Evolutionary conservation across 1,284 basidiomycete genomes (phyloP), one percentile per base, ranked within the genome.

Genomic region (Sparassis latifolia): DNA sequence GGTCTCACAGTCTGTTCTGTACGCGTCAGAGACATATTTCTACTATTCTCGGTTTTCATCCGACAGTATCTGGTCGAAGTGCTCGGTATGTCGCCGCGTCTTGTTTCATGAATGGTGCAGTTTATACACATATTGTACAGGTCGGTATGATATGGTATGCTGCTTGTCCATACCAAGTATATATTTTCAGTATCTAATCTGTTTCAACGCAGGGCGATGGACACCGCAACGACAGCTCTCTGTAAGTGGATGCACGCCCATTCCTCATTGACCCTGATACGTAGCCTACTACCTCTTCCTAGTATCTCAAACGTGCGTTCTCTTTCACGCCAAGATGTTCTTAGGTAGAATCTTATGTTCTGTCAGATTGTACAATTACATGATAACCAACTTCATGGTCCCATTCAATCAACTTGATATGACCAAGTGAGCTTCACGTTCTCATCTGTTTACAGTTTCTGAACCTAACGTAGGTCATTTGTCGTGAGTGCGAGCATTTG

Each of bases 1-100:
- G 40, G 9, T 4, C 7, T 2, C 4, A 29, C n/a, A 30, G 35
- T 6, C 35, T 37, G 35, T 37, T 6, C 35, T 37, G 35, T 20
- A 6, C 42, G 2, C 3, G 31, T n/a, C 56, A 73, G 71, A 73
- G 55, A 62, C 63, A 3, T 74, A 73, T 55, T 61, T 73, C 10
- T 74, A 72, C 55, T 70, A 62, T 50, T 63, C 69, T 20, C 64
- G 66, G 12, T 73, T 65, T 44, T 67, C 71, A 0, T 61, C 49
- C 4, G 71, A 73, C 44, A 0, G 33, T 30, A 39, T 30, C 33
- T 60, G 56, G 55, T 57, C 56, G 33, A 71, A 62, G 55, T 61
- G 55, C 45, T 50, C 62, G 10, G 71, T 73, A 29, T 44, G 68
- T 61, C 3, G 29, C 7, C 12, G 30, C 39, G 10, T 33, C 39